Conservation (phyloP, 805 yeast genomes). For the Myxozyma lipomycoides region DNA sequence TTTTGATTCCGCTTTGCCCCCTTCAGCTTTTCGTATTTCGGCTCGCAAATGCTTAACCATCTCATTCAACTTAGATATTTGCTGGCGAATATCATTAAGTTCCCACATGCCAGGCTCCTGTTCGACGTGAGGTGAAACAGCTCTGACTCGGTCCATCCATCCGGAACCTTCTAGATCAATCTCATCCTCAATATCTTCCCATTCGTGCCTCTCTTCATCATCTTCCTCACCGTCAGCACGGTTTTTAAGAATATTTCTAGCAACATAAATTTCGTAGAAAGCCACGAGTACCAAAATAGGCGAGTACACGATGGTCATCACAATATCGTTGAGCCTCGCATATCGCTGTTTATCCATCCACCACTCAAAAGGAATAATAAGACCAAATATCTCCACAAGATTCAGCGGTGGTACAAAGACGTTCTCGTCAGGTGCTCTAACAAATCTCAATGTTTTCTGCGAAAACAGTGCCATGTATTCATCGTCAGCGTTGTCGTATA, state of each 20-base stretch:
- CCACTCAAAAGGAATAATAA: slow-evolving; percentile 45
- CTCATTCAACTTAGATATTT: slow-evolving; percentile 12
- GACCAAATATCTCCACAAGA: slow-evolving; percentile 56
- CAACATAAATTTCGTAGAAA: slow-evolving; percentile 58
- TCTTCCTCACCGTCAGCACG: slow-evolving; percentile 60
- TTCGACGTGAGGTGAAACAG: slow-evolving; percentile 56
- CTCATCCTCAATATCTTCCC: slow-evolving; percentile 77
- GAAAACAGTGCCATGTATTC: slow-evolving; percentile 83
- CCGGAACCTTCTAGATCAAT: slow-evolving; percentile 49
- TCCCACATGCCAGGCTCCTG: slow-evolving; percentile 37
- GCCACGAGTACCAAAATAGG: slow-evolving; percentile 64
- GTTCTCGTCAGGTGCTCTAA: slow-evolving; percentile 83
- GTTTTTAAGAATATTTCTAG: slow-evolving; percentile 69
- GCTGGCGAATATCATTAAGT: slow-evolving; percentile 11
- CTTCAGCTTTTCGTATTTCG: slow-evolving; percentile 2
- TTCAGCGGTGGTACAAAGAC: slow-evolving; percentile 85
- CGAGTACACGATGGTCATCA: slow-evolving; percentile 63
- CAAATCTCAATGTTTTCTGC: slow-evolving; percentile 74
- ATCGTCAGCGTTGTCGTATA: slow-evolving; percentile 76
- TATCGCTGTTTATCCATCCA: slow-evolving; percentile 38
- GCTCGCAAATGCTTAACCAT: slow-evolving; percentile 1
- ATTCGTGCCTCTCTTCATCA: slow-evolving; percentile 78
- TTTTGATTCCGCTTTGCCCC: background rate
- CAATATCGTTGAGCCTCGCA: slow-evolving; percentile 47
- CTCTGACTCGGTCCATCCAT: slow-evolving; percentile 52